Evolutionary conservation across 805 yeast genomes (phyloP).

Genomic region (Maudiozyma saulgeensis): DNA sequence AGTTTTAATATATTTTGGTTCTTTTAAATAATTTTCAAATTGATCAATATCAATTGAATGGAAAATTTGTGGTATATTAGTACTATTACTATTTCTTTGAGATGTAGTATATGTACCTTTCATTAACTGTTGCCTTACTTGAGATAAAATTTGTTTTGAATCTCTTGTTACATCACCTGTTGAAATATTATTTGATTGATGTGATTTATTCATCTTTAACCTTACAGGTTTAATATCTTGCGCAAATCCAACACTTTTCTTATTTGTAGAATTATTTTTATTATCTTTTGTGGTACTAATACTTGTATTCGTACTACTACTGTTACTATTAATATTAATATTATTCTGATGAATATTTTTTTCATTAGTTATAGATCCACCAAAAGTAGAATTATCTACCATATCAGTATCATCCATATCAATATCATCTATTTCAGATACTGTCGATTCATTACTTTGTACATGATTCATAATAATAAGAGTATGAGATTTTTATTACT

Average conservation of each 20-base stretch:
- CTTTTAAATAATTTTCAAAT: constrained; percentile 34
- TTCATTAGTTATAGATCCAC: not conserved
- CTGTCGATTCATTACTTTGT: not conserved
- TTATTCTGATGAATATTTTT: not conserved
- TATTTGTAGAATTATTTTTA: not conserved
- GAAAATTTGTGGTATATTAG: constrained; percentile 4
- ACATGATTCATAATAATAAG: not conserved
- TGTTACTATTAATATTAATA: too few species aligned
- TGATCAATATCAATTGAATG: constrained; percentile 31
- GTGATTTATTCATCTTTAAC: not conserved
- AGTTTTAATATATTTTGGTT: constrained; percentile 48
- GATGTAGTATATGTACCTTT: not conserved
- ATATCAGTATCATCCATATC: not conserved
- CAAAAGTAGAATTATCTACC: not conserved
- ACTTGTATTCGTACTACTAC: too few species aligned
- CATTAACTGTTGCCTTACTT: constrained; percentile 11
- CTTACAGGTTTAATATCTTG: not conserved
- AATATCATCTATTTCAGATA: not conserved
- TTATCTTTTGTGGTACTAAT: too few species aligned
- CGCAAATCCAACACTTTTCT: not conserved
- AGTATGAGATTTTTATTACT: too few species aligned
- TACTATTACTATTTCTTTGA: not conserved
- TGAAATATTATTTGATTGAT: not conserved
- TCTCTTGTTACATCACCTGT: not conserved
- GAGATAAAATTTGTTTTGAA: constrained; percentile 6